Percentiles rank a stretch among this genome's conserved stretches.
Conservation (phyloP, 495 filamentous ascomycete genomes). For the Lichenothelia convexa region DNA sequence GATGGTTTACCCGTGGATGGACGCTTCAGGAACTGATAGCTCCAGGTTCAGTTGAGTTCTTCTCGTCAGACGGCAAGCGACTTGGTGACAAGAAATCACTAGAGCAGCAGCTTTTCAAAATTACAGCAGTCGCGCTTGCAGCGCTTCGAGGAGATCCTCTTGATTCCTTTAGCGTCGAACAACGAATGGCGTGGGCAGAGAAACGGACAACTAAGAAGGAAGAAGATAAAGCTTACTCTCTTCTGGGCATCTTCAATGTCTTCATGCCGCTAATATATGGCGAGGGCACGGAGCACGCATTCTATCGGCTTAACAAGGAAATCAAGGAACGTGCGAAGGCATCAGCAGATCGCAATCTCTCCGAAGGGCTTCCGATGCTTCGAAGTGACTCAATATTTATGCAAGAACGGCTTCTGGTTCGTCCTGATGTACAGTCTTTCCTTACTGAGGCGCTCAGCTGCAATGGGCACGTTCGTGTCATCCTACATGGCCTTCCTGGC, state of each 20-base stretch:
- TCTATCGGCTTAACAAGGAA: constrained; percentile 5
- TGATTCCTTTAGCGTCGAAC: background rate
- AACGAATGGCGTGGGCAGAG: constrained; percentile 5
- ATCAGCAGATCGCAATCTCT: too few species aligned
- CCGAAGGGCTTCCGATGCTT: too few species aligned
- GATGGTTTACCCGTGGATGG: constrained; percentile 9
- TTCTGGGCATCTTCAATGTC: constrained; percentile 8
- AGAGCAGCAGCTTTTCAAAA: constrained; percentile 2
- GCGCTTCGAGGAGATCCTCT: constrained; percentile 5
- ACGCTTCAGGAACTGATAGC: constrained; percentile 6
- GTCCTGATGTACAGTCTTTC: too few species aligned
- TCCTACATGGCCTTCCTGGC: too few species aligned
- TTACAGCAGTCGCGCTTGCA: constrained; percentile 1
- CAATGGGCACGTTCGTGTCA: too few species aligned
- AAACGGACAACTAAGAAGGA: constrained; percentile 3
- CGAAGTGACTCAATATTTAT: too few species aligned
- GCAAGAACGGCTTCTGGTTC: too few species aligned
- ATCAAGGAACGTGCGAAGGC: constrained; percentile 1
- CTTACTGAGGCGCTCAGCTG: too few species aligned
- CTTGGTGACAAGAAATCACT: background rate
- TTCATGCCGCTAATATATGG: constrained; percentile 7
- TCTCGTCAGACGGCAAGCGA: background rate
- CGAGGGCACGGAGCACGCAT: constrained; percentile 3
- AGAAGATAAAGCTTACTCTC: constrained; percentile 8
- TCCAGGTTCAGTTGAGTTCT: background rate